Percentiles rank a stretch among this genome's conserved stretches.
Evolutionary conservation across 176 grass and related monocot genomes (phyloP).

Genomic region (Oropetium thomaeum): DNA sequence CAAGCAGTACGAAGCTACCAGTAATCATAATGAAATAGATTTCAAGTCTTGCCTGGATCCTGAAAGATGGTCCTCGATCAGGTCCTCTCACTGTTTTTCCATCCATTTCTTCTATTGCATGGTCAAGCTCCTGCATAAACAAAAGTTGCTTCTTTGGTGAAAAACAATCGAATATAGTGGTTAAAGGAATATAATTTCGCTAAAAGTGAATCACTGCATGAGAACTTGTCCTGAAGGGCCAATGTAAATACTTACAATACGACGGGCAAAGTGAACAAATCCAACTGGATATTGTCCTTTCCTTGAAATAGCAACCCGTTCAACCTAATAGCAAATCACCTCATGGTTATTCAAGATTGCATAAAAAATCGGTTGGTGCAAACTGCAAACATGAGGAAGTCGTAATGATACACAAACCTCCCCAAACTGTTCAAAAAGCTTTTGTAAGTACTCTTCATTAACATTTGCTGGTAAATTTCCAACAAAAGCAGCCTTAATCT

Average conservation of each 20-base stretch:
- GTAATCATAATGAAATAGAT: conserved; percentile 1
- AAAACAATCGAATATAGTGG: neutral
- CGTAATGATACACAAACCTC: conserved; percentile 46
- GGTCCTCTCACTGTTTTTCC: conserved; percentile 65
- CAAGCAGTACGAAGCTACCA: conserved; percentile 5
- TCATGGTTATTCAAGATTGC: conserved; percentile 26
- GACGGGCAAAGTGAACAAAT: conserved; percentile 68
- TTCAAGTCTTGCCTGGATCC: conserved; percentile 59
- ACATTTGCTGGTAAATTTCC: conserved; percentile 70
- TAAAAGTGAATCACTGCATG: conserved; percentile 11
- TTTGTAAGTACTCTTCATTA: conserved; percentile 58
- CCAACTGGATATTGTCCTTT: conserved; percentile 69
- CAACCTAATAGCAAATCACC: conserved; percentile 45
- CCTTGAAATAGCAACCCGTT: conserved; percentile 62
- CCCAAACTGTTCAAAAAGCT: conserved; percentile 71
- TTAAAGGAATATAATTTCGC: neutral
- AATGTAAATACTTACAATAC: conserved; percentile 52
- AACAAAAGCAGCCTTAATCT: conserved; percentile 79
- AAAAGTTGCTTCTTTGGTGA: neutral
- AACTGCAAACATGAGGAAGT: conserved; percentile 21
- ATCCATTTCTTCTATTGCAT: conserved; percentile 81
- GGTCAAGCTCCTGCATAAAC: conserved; percentile 51
- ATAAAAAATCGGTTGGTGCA: conserved; percentile 17
- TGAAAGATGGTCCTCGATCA: conserved; percentile 57
- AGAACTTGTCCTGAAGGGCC: conserved; percentile 7